Evolutionary conservation across 208 protist genomes (phyloP), one percentile per base, ranked within the genome.

Genomic region (Trypanosoma scelopori): DNA sequence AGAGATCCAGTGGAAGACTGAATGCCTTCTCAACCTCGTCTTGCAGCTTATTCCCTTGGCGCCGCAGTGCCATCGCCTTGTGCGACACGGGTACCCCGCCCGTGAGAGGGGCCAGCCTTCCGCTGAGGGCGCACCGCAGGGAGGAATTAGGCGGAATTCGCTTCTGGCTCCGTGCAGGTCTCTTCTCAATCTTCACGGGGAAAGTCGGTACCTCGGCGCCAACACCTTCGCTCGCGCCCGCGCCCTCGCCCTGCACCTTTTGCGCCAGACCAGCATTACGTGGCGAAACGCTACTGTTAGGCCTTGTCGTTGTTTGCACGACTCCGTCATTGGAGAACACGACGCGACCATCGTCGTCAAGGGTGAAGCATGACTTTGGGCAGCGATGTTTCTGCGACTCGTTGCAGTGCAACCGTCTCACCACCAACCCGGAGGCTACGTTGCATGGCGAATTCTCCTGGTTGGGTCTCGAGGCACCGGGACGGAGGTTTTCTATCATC

Each of bases 21-120:
- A 82, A 65, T 18, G 81, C 58, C 6, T 79, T 83, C 15, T 88
- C 80, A n/a, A 78, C 81, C 47, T 87, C 77, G 13, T 89, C 78
- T 37, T 79, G 77, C 55, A 90, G 27, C 12, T 68, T 53, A 9
- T 65, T 28, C 37, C 66, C 78, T 5, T 73, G 56, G 11, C 49
- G 35, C 28, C 81, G 66, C 46, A 92, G 39, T 23, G 43, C 48
- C 37, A 46, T 57, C 16, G 61, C 61, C 37, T 51, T 61, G 25
- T 65, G 55, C 45, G 68, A 67, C 22, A 25, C 58, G 9, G 68
- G 53, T 2, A 25, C 52, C n/a, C 30, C 51, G 28, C 46, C 23
- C n/a, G 49, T 23, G 47, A 64, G 28, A 11, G 68, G 20, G n/a
- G 9, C n/a, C 7, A 61, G 25, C 25, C n/a, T 46, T 22, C 15